Base-by-base conservation (phyloP, 192 early-diverging fungal genomes). In the Dissophora globulifera region DNA sequence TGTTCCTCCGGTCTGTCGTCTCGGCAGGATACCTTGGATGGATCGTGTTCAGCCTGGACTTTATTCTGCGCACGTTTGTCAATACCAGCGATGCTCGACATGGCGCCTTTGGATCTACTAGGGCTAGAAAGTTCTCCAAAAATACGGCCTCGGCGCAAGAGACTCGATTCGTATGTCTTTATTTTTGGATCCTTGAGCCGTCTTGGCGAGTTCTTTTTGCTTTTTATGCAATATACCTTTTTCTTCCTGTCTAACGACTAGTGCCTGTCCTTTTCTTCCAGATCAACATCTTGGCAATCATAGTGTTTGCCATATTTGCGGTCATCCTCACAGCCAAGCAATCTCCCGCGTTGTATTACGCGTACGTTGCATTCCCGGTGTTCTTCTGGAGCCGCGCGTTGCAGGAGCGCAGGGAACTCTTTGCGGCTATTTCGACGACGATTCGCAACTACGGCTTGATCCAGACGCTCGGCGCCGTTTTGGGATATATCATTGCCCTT, bases 1-100 rank as follows among this genome's bases (percentile, higher is more conserved):
- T 96, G 7, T 93, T 96, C 70, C 79, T 98, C 56, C 85, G 94
- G 50, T 85, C 91, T 0, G 86, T 95, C 6, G 88, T 98, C 22
- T 92, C 90, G 13, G 72, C 84, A 26, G 96, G 96, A 43, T 98
- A 94, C 72, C 53, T 93, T 22, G 95, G 96, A 29, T 98, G 96
- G 96, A 93, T 96, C 65, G 60, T 81, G 2, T 95, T 91, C 81
- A 93, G 93, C 58, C 78, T 93, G 64, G 74, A 92, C 48, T 94
- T 91, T 76, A 93, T 94, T 20, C 62, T 96, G 45, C 82, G 83
- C 31, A 81, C 79, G 9, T 95, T 94, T 60, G 87, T 88, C 1
- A 65, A 84, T 22, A 45, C 25, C 16, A 40, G 53, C n/a, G 72
- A 76, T 22, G 1, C 62, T 16, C 72, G 71, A 30, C 40, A 64